These are phyloP conservation scores for Calonectria multiphialidica DNA, from an alignment of 2,329 filamentous ascomycete genomes.

Conservation along the genomic window DNA sequence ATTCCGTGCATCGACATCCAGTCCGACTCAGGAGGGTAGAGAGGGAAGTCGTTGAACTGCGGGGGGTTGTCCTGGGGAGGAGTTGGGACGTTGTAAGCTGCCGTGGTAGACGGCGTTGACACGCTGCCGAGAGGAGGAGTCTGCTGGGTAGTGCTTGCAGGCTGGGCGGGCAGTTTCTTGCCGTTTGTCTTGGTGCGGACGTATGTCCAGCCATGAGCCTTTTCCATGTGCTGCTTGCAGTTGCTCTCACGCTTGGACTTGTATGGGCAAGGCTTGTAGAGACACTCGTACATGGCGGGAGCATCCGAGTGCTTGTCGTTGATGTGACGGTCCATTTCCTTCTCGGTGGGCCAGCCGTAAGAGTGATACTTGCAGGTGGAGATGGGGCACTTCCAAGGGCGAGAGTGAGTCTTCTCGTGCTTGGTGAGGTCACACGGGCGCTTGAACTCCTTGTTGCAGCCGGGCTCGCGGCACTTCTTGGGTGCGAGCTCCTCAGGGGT, in stretches of 20 bases:
- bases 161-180: constrained; percentile 65
- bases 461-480: constrained; percentile 79
- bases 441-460: constrained; percentile 93
- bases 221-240: constrained; percentile 99
- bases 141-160: constrained; percentile 61
- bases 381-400: constrained; percentile 93
- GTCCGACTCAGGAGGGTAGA: constrained; percentile 61
- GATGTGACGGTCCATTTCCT: constrained; percentile 94
- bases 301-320: constrained; percentile 93
- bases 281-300: constrained; percentile 86
- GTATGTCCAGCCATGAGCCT: constrained; percentile 92
- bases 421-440: constrained; percentile 97
- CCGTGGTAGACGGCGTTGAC: constrained; percentile 71
- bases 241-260: constrained; percentile 96
- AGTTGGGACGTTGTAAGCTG: constrained; percentile 64
- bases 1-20: constrained; percentile 54
- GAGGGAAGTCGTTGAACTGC: constrained; percentile 59
- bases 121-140: constrained; percentile 72
- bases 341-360: constrained; percentile 95
- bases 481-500: constrained; percentile 85
- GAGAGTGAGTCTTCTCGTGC: constrained; percentile 97
- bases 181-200: constrained; percentile 93
- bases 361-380: constrained; percentile 89
- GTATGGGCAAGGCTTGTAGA: constrained; percentile 88
- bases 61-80: constrained; percentile 63